These are phyloP conservation scores for Fonsecaea monophora DNA, from an alignment of 2,329 filamentous ascomycete genomes.

Conservation along the genomic window DNA sequence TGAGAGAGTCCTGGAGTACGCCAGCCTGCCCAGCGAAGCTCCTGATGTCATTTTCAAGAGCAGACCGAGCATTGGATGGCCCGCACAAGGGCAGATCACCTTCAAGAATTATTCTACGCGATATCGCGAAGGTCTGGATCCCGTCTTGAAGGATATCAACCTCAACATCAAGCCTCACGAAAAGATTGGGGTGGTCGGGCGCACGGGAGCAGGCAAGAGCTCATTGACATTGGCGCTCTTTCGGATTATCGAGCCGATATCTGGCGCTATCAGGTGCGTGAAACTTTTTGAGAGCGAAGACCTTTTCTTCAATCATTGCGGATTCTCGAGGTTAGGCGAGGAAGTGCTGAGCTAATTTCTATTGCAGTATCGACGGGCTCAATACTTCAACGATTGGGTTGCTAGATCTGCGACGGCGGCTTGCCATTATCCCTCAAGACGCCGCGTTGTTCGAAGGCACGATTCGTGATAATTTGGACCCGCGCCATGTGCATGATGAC, in stretches of 20 bases:
- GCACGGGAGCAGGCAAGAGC: constrained; percentile 95
- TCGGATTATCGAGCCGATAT: constrained; percentile 87
- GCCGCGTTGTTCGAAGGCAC: constrained; percentile 94
- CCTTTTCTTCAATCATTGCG: no score
- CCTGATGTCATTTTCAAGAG: constrained; percentile 90
- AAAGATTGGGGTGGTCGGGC: constrained; percentile 96
- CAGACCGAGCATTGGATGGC: constrained; percentile 88
- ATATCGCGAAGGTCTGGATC: constrained; percentile 86
- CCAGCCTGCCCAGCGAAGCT: constrained; percentile 86
- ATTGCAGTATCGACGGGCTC: constrained; percentile 76
- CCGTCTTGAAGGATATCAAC: constrained; percentile 91
- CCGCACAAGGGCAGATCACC: constrained; percentile 82
- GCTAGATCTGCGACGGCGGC: constrained; percentile 81
- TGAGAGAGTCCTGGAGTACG: constrained; percentile 96
- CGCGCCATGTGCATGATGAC: constrained; percentile 92
- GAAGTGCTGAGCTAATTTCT: constrained; percentile 12
- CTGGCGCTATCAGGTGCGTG: constrained; percentile 71
- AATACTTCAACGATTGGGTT: constrained; percentile 91
- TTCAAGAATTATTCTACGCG: constrained; percentile 95
- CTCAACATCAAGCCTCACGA: constrained; percentile 93
- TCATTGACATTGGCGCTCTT: constrained; percentile 92
- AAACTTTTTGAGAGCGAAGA: not conserved
- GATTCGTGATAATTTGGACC: constrained; percentile 93
- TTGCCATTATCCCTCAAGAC: constrained; percentile 98
- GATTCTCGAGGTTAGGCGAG: not conserved